These are phyloP conservation scores for Tephrocybe sp. DNA, from an alignment of 768 basidiomycete species.

Conservation along the genomic window DNA sequence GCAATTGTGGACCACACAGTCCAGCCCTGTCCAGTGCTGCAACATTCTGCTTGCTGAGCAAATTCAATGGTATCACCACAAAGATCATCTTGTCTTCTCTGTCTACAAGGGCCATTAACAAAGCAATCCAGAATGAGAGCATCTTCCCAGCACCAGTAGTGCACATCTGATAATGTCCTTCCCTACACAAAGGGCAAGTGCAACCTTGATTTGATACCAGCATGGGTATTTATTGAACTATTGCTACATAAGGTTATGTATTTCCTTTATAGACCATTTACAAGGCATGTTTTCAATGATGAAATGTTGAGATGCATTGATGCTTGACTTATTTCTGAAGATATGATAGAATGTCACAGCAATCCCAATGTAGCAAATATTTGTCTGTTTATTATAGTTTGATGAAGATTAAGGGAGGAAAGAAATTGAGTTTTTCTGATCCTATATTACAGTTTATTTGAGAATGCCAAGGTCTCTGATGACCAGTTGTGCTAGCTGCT, in stretches of 20 bases:
- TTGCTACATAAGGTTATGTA: background rate
- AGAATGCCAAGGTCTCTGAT: too few species aligned
- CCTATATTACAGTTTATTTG: too few species aligned
- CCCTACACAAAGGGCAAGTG: background rate
- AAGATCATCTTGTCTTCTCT: slow-evolving; percentile 16
- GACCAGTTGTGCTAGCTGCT: too few species aligned
- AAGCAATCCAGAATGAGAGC: too few species aligned
- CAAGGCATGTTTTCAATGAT: background rate
- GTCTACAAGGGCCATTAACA: slow-evolving; percentile 16
- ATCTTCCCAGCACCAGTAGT: slow-evolving; percentile 2
- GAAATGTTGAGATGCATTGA: background rate
- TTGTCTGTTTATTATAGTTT: too few species aligned
- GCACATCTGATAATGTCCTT: slow-evolving; percentile 6
- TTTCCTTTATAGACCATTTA: too few species aligned
- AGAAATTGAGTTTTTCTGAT: too few species aligned
- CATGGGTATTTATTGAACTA: background rate
- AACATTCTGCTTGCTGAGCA: slow-evolving; percentile 29
- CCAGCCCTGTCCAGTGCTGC: slow-evolving; percentile 11
- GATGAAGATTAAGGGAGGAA: too few species aligned
- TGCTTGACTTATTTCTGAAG: too few species aligned
- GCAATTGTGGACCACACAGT: slow-evolving; percentile 19
- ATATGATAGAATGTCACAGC: too few species aligned
- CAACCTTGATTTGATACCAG: slow-evolving; percentile 7
- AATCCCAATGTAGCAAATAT: too few species aligned
- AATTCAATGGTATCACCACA: slow-evolving; percentile 29